phyloP scores from a whole-genome alignment of 768 basidiomycete genomes.

The Naganishia randhawae region DNA sequence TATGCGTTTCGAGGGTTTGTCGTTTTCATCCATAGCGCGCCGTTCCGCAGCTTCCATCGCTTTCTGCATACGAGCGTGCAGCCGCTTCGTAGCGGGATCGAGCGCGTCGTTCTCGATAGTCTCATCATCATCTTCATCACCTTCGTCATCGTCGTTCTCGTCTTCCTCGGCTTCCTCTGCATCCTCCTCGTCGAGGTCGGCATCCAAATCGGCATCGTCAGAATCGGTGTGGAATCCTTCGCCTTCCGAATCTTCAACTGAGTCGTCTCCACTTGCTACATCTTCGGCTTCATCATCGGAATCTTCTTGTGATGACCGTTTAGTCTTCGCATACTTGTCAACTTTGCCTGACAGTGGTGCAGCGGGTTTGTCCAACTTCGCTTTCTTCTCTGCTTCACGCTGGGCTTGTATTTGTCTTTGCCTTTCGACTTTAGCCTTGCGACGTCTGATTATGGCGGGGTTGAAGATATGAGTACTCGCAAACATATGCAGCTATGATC shows the following conservation, averaged over 20 bases:
- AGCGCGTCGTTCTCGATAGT: conserved; percentile 19
- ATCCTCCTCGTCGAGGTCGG: conserved; percentile 21
- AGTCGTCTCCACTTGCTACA: conserved; percentile 1
- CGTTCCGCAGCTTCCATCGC: conserved; percentile 35
- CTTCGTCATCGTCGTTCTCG: conserved; percentile 5
- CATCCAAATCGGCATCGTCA: conserved; percentile 23
- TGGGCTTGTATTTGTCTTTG: conserved; percentile 28
- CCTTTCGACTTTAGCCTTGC: conserved; percentile 16
- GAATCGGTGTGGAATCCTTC: conserved; percentile 24
- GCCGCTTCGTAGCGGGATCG: conserved; percentile 25
- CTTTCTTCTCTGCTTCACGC: conserved; percentile 24
- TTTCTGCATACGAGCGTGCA: conserved; percentile 32
- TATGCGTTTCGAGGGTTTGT: neutral
- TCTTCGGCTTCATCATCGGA: neutral
- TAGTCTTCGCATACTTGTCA: conserved; percentile 10
- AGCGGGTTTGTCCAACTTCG: conserved; percentile 1
- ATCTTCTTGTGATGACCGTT: neutral
- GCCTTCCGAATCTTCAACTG: neutral
- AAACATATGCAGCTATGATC: neutral
- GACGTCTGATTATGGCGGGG: conserved; percentile 6
- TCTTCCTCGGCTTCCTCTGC: conserved; percentile 18
- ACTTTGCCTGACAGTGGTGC: neutral
- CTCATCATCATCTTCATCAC: conserved; percentile 26
- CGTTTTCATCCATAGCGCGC: conserved; percentile 14
- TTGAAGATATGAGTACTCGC: neutral